phyloP scores from a whole-genome alignment of 2,329 filamentous ascomycete species.

The Ophiocordyceps camponoti-saundersi region DNA sequence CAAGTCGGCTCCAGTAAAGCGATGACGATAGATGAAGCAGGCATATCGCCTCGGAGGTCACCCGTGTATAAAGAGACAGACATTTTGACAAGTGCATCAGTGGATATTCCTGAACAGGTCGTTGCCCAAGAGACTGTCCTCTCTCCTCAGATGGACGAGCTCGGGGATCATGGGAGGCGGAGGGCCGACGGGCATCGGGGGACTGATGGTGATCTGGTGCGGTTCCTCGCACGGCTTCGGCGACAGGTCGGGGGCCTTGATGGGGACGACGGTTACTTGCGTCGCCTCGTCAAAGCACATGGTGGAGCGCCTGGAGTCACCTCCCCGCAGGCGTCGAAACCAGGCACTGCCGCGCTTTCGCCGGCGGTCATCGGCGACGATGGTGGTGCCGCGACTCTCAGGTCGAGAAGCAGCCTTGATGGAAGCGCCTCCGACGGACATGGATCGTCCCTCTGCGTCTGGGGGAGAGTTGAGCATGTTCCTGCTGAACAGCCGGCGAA shows the following conservation, averaged over 20 bases:
- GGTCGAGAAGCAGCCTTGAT: slow-evolving; percentile 23
- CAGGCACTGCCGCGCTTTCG: slow-evolving; percentile 39
- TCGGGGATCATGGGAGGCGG: slow-evolving; percentile 46
- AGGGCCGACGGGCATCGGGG: slow-evolving; percentile 18
- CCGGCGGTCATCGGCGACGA: slow-evolving; percentile 33
- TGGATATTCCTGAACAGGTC: slow-evolving; percentile 45
- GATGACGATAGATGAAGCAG: not conserved
- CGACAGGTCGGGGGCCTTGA: slow-evolving; percentile 13
- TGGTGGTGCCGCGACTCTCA: slow-evolving; percentile 30
- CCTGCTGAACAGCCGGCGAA: slow-evolving; percentile 40
- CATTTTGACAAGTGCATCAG: slow-evolving; percentile 12
- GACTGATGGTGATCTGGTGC: not conserved
- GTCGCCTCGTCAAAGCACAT: slow-evolving; percentile 21
- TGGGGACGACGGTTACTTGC: slow-evolving; percentile 6
- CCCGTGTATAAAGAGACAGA: not conserved
- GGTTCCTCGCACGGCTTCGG: not conserved
- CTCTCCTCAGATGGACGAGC: slow-evolving; percentile 31
- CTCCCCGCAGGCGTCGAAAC: slow-evolving; percentile 35
- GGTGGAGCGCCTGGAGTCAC: slow-evolving; percentile 23
- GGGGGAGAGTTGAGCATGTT: slow-evolving; percentile 34
- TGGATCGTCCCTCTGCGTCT: slow-evolving; percentile 31
- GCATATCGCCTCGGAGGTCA: not conserved
- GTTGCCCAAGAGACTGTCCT: slow-evolving; percentile 27
- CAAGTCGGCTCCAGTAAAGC: not conserved
- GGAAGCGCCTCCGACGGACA: slow-evolving; percentile 17